phyloP scores from a whole-genome alignment of 2,329 filamentous ascomycete species.

The Talaromyces sp. region DNA sequence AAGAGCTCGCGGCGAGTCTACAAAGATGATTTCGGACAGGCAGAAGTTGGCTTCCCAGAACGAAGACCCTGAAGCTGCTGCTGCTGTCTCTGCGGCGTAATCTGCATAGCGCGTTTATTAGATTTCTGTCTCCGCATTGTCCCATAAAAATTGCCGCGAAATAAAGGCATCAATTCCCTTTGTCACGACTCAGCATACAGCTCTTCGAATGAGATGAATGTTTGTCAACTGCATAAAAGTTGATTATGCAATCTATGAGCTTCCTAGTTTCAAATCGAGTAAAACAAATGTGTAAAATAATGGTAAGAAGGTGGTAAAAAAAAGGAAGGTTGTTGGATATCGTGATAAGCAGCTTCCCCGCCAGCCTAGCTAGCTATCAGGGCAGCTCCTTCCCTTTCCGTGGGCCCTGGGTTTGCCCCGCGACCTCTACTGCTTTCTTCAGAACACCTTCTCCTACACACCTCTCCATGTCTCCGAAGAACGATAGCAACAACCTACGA shows the following conservation, averaged over 20 bases:
- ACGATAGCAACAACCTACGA: background rate
- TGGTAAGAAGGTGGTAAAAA: background rate
- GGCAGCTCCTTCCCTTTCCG: conserved; percentile 18
- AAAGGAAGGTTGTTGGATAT: background rate
- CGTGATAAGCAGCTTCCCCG: conserved; percentile 14
- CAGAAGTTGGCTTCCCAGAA: conserved; percentile 24
- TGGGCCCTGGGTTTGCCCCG: conserved; percentile 13
- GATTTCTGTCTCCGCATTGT: background rate
- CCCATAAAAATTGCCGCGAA: background rate
- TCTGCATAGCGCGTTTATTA: background rate
- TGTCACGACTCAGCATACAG: background rate
- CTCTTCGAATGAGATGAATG: background rate
- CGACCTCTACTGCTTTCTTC: background rate
- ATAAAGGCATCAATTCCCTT: background rate
- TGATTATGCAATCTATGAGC: background rate
- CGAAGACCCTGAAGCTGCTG: conserved; percentile 17
- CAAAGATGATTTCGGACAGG: conserved; percentile 24
- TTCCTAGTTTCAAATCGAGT: too few relatives aligned
- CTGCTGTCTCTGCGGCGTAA: conserved; percentile 19
- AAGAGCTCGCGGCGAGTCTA: conserved; percentile 40
- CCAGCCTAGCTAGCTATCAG: background rate
- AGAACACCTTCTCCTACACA: background rate
- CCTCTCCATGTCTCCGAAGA: background rate
- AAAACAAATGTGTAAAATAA: background rate
- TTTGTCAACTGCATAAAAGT: background rate